Conservation (phyloP, 106 monocot species). For the Acorus gramineus region DNA sequence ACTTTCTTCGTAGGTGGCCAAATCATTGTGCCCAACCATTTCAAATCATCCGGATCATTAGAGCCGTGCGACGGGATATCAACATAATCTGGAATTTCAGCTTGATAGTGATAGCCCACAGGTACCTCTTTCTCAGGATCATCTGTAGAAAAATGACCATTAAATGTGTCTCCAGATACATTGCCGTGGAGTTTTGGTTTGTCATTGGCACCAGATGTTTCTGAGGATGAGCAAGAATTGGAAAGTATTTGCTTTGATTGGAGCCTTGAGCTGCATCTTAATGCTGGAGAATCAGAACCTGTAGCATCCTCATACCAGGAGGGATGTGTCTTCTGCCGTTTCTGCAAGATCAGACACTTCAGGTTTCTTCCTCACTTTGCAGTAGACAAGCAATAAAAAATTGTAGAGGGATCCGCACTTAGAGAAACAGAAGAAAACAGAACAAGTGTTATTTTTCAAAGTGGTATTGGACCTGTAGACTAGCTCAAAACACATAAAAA, state of each 20-base stretch:
- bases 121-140: slow-evolving; percentile 6
- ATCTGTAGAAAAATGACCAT: slow-evolving; percentile 6
- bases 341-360: slow-evolving; percentile 37
- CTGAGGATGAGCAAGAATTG: slow-evolving; percentile 6
- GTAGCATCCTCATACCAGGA: slow-evolving; percentile 21
- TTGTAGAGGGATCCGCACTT: too few relatives aligned
- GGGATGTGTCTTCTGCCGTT: slow-evolving; percentile 23
- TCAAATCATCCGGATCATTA: slow-evolving; percentile 25
- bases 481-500: too few relatives aligned
- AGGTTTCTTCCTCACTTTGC: too few relatives aligned
- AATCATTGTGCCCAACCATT: slow-evolving; percentile 66
- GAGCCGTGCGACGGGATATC: slow-evolving; percentile 6
- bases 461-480: too few relatives aligned
- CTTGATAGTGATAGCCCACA: slow-evolving; percentile 30
- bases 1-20: slow-evolving; percentile 50
- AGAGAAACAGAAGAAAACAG: too few relatives aligned
- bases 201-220: slow-evolving; percentile 3
- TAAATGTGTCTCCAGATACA: slow-evolving; percentile 6
- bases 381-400: too few relatives aligned
- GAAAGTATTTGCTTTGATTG: slow-evolving; percentile 15
- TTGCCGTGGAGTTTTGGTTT: slow-evolving; percentile 5
- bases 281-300: background rate
- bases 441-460: too few relatives aligned
- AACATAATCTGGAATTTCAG: slow-evolving; percentile 34
- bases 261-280: slow-evolving; percentile 31